Percentiles rank a stretch among this genome's conserved stretches.
Conservation (phyloP, 768 basidiomycete genomes). For the Podaxis rugospora region DNA sequence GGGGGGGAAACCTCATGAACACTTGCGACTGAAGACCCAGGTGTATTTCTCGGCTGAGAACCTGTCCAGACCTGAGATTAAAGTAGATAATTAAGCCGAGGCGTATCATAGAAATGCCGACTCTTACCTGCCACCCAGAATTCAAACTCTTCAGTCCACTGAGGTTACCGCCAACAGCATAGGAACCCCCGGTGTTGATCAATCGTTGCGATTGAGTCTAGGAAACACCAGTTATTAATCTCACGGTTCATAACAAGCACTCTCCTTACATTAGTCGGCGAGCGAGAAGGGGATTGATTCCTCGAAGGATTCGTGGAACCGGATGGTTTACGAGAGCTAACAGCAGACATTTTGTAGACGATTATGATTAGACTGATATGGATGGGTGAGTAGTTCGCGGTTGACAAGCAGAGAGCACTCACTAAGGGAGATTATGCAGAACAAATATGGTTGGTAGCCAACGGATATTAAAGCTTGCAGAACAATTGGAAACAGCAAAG, state of each 20-base stretch:
- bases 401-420: conserved; percentile 10
- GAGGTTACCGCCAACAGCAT: conserved; percentile 44
- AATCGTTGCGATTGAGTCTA: conserved; percentile 43
- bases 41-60: conserved; percentile 54
- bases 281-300: conserved; percentile 56
- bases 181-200: conserved; percentile 31
- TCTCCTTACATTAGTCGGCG: conserved; percentile 48
- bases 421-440: conserved; percentile 4
- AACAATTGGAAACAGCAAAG: not conserved
- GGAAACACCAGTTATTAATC: conserved; percentile 2
- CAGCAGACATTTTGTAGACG: conserved; percentile 30
- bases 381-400: conserved; percentile 17
- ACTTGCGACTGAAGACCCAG: conserved; percentile 56
- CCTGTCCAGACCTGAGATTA: conserved; percentile 56
- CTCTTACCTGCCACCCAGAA: conserved; percentile 65
- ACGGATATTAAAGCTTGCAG: not conserved
- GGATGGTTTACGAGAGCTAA: conserved; percentile 62
- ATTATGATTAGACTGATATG: conserved; percentile 19
- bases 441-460: conserved; percentile 4
- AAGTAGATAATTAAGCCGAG: conserved; percentile 11
- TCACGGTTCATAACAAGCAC: not conserved
- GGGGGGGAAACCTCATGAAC: conserved; percentile 42
- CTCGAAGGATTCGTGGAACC: conserved; percentile 64
- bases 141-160: conserved; percentile 48
- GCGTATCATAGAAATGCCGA: not conserved